Base-by-base conservation (phyloP, 768 basidiomycete species). In the Kwoniella mangroviensis region DNA sequence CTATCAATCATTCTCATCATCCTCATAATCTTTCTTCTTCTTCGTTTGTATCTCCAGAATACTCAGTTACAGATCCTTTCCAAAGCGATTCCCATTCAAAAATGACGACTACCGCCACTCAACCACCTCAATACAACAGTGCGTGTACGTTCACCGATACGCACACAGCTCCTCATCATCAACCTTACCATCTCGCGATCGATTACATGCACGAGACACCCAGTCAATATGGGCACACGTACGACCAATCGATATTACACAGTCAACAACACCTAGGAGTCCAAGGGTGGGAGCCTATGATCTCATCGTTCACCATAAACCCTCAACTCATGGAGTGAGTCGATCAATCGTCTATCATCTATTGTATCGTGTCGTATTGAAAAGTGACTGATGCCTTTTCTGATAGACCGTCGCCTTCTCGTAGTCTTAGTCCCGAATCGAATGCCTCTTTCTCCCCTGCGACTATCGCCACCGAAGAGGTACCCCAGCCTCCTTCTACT, bases 301-400 rank as follows among this genome's bases (percentile, higher is more conserved):
- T 42, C 0, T 41, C 63, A 3, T 11, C 40, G 19, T 55, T 55
- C 22, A 45, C 63, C 41, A 65, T 65, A 41, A 65, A 65, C 49
- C 63, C 63, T 21, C 63, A 65, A n/a, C 63, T 65, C 54, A 65
- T 65, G 63, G 63, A 56, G 63, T 65, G 42, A 65, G 63, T 65
- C 13, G 3, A 0, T 26, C 13, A 53, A 2, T 9, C 24, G 34
- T 24, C 17, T n/a, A n/a, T 42, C 19, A n/a, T 42, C 1, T 34
- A 34, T 34, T 7, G 34, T 34, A 34, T 34, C 9, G 34, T 34
- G 9, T 34, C 1, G 34, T 34, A 1, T 34, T 7, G 34, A 34
- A 34, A 34, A 34, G 34, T 34, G 34, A 34, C 34, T 34, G 34
- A 34, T 34, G 43, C 24, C 34, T 51, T 24, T 4, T 45, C 15